Base-by-base conservation (phyloP, 1,139 yeast species). In the Hansenula lynferdii region DNA sequence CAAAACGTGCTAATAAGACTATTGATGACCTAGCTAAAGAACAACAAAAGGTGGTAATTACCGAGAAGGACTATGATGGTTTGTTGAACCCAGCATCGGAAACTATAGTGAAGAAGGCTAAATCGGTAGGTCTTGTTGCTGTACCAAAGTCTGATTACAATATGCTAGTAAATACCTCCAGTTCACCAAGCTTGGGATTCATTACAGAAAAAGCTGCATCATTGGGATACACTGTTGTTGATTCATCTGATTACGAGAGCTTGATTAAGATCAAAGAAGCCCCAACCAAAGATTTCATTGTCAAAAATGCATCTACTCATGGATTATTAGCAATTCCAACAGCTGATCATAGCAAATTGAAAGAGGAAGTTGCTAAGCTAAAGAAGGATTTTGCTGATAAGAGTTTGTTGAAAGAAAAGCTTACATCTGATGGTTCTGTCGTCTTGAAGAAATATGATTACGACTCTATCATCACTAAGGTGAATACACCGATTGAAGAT, bases 21-120 rank as follows among this genome's bases (percentile, higher is more conserved):
- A 22, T 31, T 5, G 28, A 31, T 17, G 42, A 43, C 4, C 29
- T 41, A 4, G 44, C 49, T 14, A 33, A 38, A 28, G 42, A 43
- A 17, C 10, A 34, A 20, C 8, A 38, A 28, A 21, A 36, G 37
- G 38, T 39, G 31, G n/a, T 66, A 8, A 29, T 35, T 42, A 48
- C 38, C 29, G 39, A 26, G 20, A 31, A 27, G 36, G 56, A 48
- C 11, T 42, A 43, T 19, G 20, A 31, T 5, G 32, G 36, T 3
- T 37, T 51, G 23, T 17, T 34, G 28, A 51, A 58, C 8, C 45
- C 43, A 12, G 20, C 36, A 2, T 38, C 54, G 2, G 32, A 54
- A 16, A 60, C 27, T 15, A 16, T 40, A 20, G 72, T 76, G 47
- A 60, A 67, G 5, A 74, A 69, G 29, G 56, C 69, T 38, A 71